These are phyloP conservation scores for Termitomyces sp. DNA, from an alignment of 768 basidiomycete species.

Conservation along the genomic window DNA sequence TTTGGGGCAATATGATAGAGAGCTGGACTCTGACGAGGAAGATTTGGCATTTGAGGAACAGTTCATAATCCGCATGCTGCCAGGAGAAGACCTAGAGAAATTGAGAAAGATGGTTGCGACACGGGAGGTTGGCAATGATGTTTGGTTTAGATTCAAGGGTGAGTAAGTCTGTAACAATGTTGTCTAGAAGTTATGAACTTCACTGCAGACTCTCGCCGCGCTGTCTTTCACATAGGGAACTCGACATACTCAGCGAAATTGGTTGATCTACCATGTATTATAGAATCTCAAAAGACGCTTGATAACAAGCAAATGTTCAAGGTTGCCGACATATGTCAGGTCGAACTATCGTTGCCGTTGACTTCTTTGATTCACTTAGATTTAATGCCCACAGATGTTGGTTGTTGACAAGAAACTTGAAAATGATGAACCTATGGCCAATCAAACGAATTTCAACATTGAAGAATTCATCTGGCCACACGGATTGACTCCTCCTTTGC, in stretches of 20 bases:
- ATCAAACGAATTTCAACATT: conserved; percentile 72
- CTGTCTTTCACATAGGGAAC: conserved; percentile 81
- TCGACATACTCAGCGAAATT: conserved; percentile 84
- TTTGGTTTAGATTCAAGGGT: conserved; percentile 99
- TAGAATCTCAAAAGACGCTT: conserved; percentile 93
- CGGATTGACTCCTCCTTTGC: conserved; percentile 89
- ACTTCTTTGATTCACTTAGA: conserved; percentile 6
- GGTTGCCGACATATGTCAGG: conserved; percentile 97
- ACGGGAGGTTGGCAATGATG: conserved; percentile 74
- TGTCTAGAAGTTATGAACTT: background rate
- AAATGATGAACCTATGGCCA: conserved; percentile 58
- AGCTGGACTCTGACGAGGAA: conserved; percentile 93
- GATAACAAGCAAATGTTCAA: conserved; percentile 99
- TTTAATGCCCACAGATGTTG: conserved; percentile 63
- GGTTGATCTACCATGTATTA: conserved; percentile 90
- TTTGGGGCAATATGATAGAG: conserved; percentile 87
- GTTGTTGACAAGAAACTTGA: conserved; percentile 75
- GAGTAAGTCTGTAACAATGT: conserved; percentile 7
- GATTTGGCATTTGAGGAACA: conserved; percentile 96
- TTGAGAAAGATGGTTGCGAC: conserved; percentile 76
- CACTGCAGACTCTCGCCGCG: conserved; percentile 77
- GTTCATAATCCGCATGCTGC: conserved; percentile 86
- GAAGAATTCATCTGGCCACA: conserved; percentile 98
- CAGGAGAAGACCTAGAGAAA: conserved; percentile 75
- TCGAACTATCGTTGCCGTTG: conserved; percentile 22